Conservation (phyloP, 179 eudicot genomes). For the Kewa caespitosa region DNA sequence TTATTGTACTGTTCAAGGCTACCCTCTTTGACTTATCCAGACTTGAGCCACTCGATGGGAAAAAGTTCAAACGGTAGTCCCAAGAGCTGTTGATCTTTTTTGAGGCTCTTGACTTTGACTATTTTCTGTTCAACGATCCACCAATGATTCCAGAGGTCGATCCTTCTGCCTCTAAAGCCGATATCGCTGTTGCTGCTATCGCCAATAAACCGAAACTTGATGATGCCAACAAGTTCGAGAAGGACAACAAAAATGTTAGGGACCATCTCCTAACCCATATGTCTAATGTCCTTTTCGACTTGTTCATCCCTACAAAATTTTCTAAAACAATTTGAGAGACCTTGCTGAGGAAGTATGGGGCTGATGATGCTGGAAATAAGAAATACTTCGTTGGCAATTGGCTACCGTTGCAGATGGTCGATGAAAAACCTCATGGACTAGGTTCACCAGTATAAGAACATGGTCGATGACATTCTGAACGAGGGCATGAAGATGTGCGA, state of each 20-base stretch:
- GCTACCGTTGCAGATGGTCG: neutral
- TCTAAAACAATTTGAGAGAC: neutral
- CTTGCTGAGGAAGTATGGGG: constrained; percentile 1
- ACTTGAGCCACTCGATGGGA: neutral
- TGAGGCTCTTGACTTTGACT: neutral
- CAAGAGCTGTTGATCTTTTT: too few relatives aligned
- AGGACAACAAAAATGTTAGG: neutral
- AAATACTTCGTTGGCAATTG: neutral
- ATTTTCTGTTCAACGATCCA: neutral
- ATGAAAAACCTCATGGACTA: constrained; percentile 1
- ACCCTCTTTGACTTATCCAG: neutral
- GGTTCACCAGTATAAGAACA: neutral
- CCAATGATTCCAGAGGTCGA: neutral
- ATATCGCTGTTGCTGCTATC: neutral
- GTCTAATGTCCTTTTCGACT: neutral
- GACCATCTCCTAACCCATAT: constrained; percentile 8
- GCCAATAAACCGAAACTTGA: neutral
- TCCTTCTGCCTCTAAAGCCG: neutral
- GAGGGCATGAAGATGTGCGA: constrained; percentile 1
- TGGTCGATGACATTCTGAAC: neutral
- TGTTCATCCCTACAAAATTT: neutral
- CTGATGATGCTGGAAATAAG: constrained; percentile 3
- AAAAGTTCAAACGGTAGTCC: neutral
- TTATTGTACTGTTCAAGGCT: neutral
- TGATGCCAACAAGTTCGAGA: neutral